These are phyloP conservation scores for Chaetomium sp. DNA, from an alignment of 2,329 filamentous ascomycete species.

Conservation along the genomic window DNA sequence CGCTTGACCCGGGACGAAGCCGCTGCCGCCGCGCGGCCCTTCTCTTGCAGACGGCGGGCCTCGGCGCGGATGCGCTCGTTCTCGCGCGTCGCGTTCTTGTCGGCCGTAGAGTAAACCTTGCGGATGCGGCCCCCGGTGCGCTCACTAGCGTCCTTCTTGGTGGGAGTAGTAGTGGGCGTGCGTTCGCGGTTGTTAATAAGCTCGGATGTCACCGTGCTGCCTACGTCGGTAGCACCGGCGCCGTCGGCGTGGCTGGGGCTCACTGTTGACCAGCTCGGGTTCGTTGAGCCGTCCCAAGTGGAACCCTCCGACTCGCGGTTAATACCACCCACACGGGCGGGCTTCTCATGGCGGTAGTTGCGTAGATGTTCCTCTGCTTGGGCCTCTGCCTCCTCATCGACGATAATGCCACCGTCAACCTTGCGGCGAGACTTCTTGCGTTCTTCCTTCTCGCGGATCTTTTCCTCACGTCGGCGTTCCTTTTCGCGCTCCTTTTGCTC, in stretches of 20 bases:
- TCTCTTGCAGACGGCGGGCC: conserved; percentile 57
- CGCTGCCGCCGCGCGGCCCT: conserved; percentile 46
- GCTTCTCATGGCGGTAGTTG: conserved; percentile 82
- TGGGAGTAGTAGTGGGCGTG: conserved; percentile 58
- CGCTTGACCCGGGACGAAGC: conserved; percentile 39
- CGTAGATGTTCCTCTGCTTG: conserved; percentile 70
- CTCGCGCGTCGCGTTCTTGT: conserved; percentile 56
- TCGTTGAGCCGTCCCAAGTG: conserved; percentile 73
- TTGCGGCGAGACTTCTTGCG: conserved; percentile 45
- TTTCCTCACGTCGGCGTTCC: conserved; percentile 37
- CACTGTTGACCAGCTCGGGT: conserved; percentile 62
- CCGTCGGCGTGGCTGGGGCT: conserved; percentile 29
- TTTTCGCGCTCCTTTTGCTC: conserved; percentile 50
- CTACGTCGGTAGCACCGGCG: conserved; percentile 31
- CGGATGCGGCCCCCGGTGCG: conserved; percentile 50
- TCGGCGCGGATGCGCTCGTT: conserved; percentile 59
- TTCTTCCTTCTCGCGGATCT: conserved; percentile 50
- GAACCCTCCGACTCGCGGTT: conserved; percentile 81
- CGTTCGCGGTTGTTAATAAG: conserved; percentile 60
- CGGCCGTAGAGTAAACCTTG: conserved; percentile 63
- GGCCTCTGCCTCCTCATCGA: conserved; percentile 66
- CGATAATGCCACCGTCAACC: conserved; percentile 60
- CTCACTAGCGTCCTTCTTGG: conserved; percentile 41
- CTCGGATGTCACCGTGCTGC: conserved; percentile 59
- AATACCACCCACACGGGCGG: conserved; percentile 84